Evolutionary conservation across 2,329 filamentous ascomycete species (phyloP), one percentile per base, ranked within the genome.

Genomic region (Colletotrichum navitas): DNA sequence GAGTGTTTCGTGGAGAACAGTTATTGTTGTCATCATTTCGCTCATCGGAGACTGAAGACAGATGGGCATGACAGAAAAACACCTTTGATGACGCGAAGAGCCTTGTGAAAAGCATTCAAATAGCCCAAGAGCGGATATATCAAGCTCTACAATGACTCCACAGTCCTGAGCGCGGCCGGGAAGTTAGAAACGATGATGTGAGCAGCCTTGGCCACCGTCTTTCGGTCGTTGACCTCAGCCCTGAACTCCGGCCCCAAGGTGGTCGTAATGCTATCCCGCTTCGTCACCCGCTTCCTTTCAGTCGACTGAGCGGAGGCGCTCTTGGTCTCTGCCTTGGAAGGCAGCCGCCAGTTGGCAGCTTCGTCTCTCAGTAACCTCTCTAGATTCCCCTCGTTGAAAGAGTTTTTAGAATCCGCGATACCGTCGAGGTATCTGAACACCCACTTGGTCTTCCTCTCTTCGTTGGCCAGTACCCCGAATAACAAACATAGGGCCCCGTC

Each of bases 201-300:
- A 14, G 49, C 61, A 8, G 61, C 61, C 36, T 34, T 55, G 11
- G 61, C 61, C 3, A 55, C 21, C 12, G 61, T 63, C 49, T 34
- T 63, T 8, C 61, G 39, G 8, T 63, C 61, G 34, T 63, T 63
- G 21, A 63, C 34, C 61, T 63, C 61, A 2, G 61, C 61, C 12
- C 61, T 49, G 11, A 63, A 63, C 61, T 63, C 61, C 18, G 61
- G 61, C 21, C 61, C 61, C 10, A 63, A 12, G 8, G 49, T 55
- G 18, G 51, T 63, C 26, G 36, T 41, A 1, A 63, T 63, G 10
- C 47, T 41, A 24, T 63, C 61, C 26, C 61, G 36, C 61, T 63
- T 63, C 26, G 61, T 63, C 21, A 63, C 61, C 10, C 61, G 61
- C 21, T 49, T 63, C 24, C 49, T 43, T 18, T 63, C 61, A 1